Conservation (phyloP, 192 early-diverging fungal genomes). For the Coemansia sp. region DNA sequence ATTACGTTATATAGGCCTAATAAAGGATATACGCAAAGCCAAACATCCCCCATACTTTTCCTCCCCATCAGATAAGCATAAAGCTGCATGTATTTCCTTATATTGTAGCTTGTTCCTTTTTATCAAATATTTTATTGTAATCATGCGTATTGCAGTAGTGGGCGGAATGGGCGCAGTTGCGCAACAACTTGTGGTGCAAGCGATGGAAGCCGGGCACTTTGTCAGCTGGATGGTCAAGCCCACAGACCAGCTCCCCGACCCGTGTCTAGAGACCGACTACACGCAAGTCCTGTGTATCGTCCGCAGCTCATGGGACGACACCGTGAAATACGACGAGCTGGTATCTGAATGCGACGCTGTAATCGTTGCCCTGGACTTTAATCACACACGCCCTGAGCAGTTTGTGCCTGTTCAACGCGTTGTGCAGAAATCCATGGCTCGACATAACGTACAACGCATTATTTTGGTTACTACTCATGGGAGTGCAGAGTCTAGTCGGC, state of each 20-base stretch:
- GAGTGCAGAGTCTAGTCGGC: slow-evolving; percentile 24
- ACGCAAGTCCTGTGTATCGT: slow-evolving; percentile 20
- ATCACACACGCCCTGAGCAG: slow-evolving; percentile 13
- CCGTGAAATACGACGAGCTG: slow-evolving; percentile 23
- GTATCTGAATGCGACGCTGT: slow-evolving; percentile 24
- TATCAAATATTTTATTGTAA: background rate
- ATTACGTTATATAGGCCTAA: too few relatives aligned
- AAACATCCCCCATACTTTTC: too few relatives aligned
- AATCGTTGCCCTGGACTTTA: slow-evolving; percentile 28
- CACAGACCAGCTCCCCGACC: slow-evolving; percentile 23
- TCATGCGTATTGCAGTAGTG: slow-evolving; percentile 41
- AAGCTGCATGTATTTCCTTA: background rate
- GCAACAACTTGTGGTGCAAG: slow-evolving; percentile 32
- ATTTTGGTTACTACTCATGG: slow-evolving; percentile 37
- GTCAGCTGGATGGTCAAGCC: slow-evolving; percentile 30
- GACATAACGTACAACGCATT: slow-evolving; percentile 17
- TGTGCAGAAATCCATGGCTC: slow-evolving; percentile 34
- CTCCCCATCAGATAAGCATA: background rate
- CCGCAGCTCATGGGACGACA: slow-evolving; percentile 21
- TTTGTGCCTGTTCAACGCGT: slow-evolving; percentile 29
- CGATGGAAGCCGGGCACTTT: slow-evolving; percentile 23
- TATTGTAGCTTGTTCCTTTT: background rate
- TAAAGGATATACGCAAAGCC: too few relatives aligned
- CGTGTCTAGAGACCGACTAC: slow-evolving; percentile 21
- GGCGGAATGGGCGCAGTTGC: slow-evolving; percentile 30